These are phyloP conservation scores for Panaeolus cyanescens DNA, from an alignment of 768 basidiomycete species.

Conservation along the genomic window DNA sequence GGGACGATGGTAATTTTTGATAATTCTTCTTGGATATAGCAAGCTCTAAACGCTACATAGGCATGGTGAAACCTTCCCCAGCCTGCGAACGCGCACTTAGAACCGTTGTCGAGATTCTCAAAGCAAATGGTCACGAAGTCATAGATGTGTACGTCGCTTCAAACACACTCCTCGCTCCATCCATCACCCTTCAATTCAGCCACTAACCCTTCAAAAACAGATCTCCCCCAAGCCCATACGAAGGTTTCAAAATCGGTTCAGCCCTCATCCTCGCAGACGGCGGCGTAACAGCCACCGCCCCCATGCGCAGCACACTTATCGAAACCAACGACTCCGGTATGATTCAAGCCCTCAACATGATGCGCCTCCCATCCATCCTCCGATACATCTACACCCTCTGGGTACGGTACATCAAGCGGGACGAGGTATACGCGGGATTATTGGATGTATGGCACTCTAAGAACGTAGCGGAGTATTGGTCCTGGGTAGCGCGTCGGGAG, in stretches of 20 bases:
- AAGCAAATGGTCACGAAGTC: constrained; percentile 49
- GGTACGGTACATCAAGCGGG: constrained; percentile 50
- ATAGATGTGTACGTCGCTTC: constrained; percentile 42
- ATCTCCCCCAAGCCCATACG: constrained; percentile 48
- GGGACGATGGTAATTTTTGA: constrained; percentile 57
- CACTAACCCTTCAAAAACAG: constrained; percentile 24
- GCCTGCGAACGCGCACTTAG: constrained; percentile 58
- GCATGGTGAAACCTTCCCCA: constrained; percentile 59
- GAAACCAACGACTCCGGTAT: constrained; percentile 56
- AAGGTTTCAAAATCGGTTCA: constrained; percentile 52
- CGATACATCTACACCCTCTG: constrained; percentile 53
- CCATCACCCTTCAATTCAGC: no score
- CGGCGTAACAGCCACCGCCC: constrained; percentile 36
- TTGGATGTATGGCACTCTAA: constrained; percentile 49
- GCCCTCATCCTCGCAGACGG: constrained; percentile 55
- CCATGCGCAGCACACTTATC: constrained; percentile 27
- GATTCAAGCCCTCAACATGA: constrained; percentile 34
- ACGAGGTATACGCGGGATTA: constrained; percentile 54
- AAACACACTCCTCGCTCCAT: not conserved
- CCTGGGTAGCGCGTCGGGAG: constrained; percentile 48
- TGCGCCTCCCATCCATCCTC: constrained; percentile 48
- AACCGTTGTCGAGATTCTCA: constrained; percentile 43
- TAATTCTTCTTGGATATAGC: no score
- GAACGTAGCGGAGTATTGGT: constrained; percentile 45
- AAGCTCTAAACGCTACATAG: no score